Evolutionary conservation across 73 alveolate genomes (phyloP).

Genomic region (Tetrahymena thermophila): DNA sequence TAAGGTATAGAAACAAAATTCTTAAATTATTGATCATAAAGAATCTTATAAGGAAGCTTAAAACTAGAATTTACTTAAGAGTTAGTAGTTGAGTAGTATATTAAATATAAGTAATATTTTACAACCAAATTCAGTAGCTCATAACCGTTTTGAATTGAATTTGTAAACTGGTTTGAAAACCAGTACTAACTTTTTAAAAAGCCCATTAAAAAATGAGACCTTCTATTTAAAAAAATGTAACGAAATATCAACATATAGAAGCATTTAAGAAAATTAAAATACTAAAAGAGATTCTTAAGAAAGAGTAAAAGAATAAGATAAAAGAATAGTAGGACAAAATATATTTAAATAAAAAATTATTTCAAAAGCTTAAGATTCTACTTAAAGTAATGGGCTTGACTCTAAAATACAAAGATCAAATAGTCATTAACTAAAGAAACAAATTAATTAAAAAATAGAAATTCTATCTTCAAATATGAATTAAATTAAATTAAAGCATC

Average conservation of each 20-base stretch:
- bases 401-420: neutral
- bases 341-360: no score
- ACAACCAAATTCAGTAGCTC: neutral
- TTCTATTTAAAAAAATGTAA: no score
- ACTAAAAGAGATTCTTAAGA: neutral
- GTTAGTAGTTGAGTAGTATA: no score
- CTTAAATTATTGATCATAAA: neutral
- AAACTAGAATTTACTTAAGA: neutral
- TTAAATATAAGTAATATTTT: no score
- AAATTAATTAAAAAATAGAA: no score
- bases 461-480: neutral
- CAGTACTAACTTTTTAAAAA: neutral
- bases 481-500: no score
- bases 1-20: no score
- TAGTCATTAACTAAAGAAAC: neutral
- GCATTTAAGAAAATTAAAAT: no score
- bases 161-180: neutral
- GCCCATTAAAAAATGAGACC: neutral
- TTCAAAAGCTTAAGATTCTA: neutral
- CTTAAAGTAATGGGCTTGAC: neutral
- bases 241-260: neutral
- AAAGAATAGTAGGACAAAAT: neutral
- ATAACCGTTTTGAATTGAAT: neutral
- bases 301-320: neutral
- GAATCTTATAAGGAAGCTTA: neutral